phyloP scores from a whole-genome alignment of 768 basidiomycete species.

The Gloeopeniophorella convolvens region DNA sequence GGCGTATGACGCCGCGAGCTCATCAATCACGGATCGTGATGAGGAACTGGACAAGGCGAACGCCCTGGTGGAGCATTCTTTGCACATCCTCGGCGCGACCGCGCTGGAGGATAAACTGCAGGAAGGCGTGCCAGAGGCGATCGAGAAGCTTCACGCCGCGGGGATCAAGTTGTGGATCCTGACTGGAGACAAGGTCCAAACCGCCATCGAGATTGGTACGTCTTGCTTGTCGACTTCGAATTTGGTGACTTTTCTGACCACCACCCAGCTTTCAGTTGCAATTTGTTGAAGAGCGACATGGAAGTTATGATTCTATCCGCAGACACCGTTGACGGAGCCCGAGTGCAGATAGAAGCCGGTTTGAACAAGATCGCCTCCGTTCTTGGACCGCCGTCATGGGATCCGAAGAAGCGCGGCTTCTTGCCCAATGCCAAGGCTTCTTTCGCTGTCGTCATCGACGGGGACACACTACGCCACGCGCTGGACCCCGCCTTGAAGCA shows the following conservation, averaged over 20 bases:
- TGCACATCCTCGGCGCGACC: conserved; percentile 88
- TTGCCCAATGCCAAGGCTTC: conserved; percentile 56
- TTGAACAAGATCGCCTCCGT: conserved; percentile 91
- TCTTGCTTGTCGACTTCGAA: conserved; percentile 1
- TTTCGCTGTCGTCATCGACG: conserved; percentile 95
- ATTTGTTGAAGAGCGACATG: conserved; percentile 89
- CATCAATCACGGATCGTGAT: conserved; percentile 71
- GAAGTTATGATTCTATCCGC: conserved; percentile 96
- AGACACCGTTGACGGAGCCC: conserved; percentile 64
- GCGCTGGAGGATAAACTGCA: conserved; percentile 97
- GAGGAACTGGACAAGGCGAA: conserved; percentile 89
- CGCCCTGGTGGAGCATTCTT: conserved; percentile 73
- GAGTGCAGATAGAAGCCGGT: conserved; percentile 84
- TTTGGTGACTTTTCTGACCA: neutral
- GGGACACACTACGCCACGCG: conserved; percentile 83
- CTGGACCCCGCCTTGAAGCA: conserved; percentile 71
- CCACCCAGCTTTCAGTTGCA: conserved; percentile 73
- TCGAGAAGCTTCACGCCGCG: conserved; percentile 83
- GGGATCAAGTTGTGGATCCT: conserved; percentile 99
- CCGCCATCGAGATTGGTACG: conserved; percentile 90
- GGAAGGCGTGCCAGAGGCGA: conserved; percentile 94
- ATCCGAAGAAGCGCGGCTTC: conserved; percentile 59
- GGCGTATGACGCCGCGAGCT: conserved; percentile 76
- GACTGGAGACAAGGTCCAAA: conserved; percentile 96
- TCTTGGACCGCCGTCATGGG: conserved; percentile 65